Percentiles rank a stretch among this genome's conserved stretches.
Conservation (phyloP, 2,329 filamentous ascomycete species). For the Exophiala sideris region DNA sequence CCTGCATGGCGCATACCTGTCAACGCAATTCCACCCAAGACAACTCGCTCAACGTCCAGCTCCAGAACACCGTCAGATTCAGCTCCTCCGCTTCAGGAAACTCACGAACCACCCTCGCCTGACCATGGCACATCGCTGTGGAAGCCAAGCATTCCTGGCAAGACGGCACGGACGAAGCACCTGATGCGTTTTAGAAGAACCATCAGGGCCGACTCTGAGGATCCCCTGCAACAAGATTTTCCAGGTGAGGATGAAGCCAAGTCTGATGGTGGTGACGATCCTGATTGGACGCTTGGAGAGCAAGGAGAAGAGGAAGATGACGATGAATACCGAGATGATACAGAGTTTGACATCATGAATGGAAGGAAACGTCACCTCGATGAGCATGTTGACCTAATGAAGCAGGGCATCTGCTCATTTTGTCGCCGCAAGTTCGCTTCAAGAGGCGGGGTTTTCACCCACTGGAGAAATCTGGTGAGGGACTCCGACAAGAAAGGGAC, state of each 20-base stretch:
- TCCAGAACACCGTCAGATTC: conserved; percentile 3
- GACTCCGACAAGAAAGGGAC: conserved; percentile 9
- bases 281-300: conserved; percentile 4
- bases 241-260: neutral
- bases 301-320: neutral
- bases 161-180: conserved; percentile 2
- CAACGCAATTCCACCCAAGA: conserved; percentile 7
- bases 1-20: conserved; percentile 29
- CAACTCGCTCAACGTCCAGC: neutral
- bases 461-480: conserved; percentile 19
- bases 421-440: conserved; percentile 18
- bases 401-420: conserved; percentile 22
- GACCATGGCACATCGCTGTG: conserved; percentile 10
- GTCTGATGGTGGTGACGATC: neutral
- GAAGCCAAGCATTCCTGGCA: conserved; percentile 1
- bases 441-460: conserved; percentile 15
- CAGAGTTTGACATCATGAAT: neutral
- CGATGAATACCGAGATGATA: neutral
- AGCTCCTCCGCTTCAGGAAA: neutral
- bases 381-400: conserved; percentile 17
- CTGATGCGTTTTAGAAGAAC: conserved; percentile 3
- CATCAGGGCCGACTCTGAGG: conserved; percentile 24
- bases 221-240: conserved; percentile 28
- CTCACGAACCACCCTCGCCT: neutral
- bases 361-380: neutral